Percentiles rank a stretch among this genome's conserved stretches.
phyloP scores from a whole-genome alignment of 139 green algal species.

The Mesostigma viride region DNA sequence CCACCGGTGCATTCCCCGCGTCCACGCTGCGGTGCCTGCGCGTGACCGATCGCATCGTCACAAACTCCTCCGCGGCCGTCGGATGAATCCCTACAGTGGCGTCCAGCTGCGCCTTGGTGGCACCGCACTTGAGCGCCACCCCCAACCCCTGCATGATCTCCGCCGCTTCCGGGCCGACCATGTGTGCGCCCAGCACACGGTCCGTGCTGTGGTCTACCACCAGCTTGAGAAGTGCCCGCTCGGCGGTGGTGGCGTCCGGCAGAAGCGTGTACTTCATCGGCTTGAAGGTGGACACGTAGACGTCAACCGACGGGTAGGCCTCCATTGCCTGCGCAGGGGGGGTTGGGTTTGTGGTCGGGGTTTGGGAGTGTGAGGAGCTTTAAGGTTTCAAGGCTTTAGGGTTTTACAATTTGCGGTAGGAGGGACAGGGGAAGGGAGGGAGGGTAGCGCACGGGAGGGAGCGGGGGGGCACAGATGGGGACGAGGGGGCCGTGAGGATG shows the following conservation, averaged over 20 bases:
- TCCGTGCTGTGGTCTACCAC: slow-evolving; percentile 72
- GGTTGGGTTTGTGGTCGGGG: too few species aligned
- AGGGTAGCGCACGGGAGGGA: too few species aligned
- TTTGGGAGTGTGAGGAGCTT: too few species aligned
- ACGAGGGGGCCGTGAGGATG: too few species aligned
- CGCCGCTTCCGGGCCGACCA: slow-evolving; percentile 77
- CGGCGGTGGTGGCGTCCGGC: slow-evolving; percentile 30
- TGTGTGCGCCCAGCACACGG: slow-evolving; percentile 75
- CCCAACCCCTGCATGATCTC: slow-evolving; percentile 95
- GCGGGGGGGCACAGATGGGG: too few species aligned
- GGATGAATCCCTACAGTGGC: slow-evolving; percentile 80
- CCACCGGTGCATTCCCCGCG: too few species aligned
- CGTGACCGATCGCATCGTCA: slow-evolving; percentile 68
- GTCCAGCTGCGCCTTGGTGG: slow-evolving; percentile 86
- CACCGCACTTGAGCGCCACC: slow-evolving; percentile 79
- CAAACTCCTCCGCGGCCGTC: slow-evolving; percentile 87
- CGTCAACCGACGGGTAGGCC: slow-evolving; percentile 60
- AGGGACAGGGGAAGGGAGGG: too few species aligned
- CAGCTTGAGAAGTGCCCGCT: slow-evolving; percentile 68
- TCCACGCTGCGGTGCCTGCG: slow-evolving; percentile 18
- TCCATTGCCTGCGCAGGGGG: slow-evolving; percentile 16
- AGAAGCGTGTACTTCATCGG: slow-evolving; percentile 90
- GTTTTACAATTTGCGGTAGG: too few species aligned
- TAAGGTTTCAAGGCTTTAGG: too few species aligned
- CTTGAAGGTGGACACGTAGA: slow-evolving; percentile 82